These are phyloP conservation scores for Rhizopogon sp. DNA, from an alignment of 768 basidiomycete species.

Conservation along the genomic window DNA sequence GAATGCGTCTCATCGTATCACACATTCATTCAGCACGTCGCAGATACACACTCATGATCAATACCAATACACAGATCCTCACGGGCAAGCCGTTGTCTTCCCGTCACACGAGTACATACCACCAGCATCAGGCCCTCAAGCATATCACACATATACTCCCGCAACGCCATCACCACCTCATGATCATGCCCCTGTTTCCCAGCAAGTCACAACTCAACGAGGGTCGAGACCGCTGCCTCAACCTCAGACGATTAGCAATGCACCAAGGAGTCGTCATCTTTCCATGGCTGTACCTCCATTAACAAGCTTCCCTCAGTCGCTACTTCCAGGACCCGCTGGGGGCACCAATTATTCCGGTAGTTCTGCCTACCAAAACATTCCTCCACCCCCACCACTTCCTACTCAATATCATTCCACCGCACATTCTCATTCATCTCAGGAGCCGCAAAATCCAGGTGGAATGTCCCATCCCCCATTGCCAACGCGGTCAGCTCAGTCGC, in stretches of 20 bases:
- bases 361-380: conserved; percentile 13
- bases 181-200: conserved; percentile 9
- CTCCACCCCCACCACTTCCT: conserved; percentile 12
- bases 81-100: conserved; percentile 19
- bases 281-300: conserved; percentile 24
- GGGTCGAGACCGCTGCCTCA: conserved; percentile 29
- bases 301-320: conserved; percentile 26
- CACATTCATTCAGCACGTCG: conserved; percentile 24
- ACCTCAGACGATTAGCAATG: conserved; percentile 17
- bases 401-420: conserved; percentile 31
- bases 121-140: conserved; percentile 12
- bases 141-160: conserved; percentile 13
- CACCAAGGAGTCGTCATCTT: conserved; percentile 25
- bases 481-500: conserved; percentile 19
- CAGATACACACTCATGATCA: conserved; percentile 15
- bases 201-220: neutral
- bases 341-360: conserved; percentile 11
- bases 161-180: conserved; percentile 21
- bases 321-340: conserved; percentile 5
- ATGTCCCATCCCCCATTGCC: conserved; percentile 16
- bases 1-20: conserved; percentile 14
- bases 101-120: conserved; percentile 22
- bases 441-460: conserved; percentile 9
- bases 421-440: conserved; percentile 15
- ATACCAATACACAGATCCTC: conserved; percentile 14